Evolutionary conservation across 2,329 filamentous ascomycete species (phyloP), one percentile per base, ranked within the genome.

Genomic region (Stylonectria norvegica): DNA sequence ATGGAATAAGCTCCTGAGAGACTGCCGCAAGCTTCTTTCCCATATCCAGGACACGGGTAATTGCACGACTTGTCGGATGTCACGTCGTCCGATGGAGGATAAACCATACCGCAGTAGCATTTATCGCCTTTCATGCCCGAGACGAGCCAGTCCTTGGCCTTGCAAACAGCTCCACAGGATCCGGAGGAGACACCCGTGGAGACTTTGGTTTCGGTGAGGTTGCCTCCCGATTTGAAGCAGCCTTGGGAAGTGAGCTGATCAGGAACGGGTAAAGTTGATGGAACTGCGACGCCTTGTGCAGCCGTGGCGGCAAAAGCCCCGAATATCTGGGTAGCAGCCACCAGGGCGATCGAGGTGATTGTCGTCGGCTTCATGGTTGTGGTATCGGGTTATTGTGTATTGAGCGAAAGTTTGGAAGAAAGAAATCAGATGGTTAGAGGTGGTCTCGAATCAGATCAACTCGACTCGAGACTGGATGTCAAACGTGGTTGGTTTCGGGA

Each of bases 31-130:
- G 73, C 78, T 38, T 86, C 75, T 2, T 58, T 22, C 16, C 65
- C 66, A 54, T 70, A 90, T 7, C 80, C 85, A 17, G 76, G 70
- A 61, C 89, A 95, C 1, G 70, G 59, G 19, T 72, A 74, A 57
- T 78, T 71, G 67, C 89, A 95, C 12, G 79, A 66, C 6, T 60
- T 60, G 56, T 83, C 75, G 31, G 73, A 67, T 5, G 79, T 74
- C 44, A 81, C 59, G 28, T 69, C 68, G 12, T 67, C 67, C 27
- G 69, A 55, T 12, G 81, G 70, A 1, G 89, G 89, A 34, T 90
- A 73, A 43, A 72, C 64, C 48, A 79, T 67, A 43, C 89, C 89
- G 57, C 89, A 95, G 56, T 72, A 86, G 66, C 89, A 95, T 14
- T 72, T 69, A 12, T 77, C 77, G 14, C 73, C 72, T 6, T 73